Evolutionary conservation across 441 rosid species (phyloP).

Genomic region (Melastoma candidum): DNA sequence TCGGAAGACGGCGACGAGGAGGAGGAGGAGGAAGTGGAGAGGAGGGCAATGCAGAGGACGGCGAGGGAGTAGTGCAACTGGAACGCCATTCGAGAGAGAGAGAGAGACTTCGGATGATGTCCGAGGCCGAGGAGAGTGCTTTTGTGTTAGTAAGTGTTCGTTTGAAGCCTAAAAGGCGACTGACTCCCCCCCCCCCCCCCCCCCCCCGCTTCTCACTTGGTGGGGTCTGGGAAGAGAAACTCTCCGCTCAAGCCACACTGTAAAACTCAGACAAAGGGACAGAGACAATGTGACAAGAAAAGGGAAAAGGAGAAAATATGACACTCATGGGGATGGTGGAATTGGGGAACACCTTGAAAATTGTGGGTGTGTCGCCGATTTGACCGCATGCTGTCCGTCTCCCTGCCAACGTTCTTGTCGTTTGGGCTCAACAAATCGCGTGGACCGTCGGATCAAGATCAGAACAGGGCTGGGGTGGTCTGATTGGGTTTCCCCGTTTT

Average conservation of each 20-base stretch:
- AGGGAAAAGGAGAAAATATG: conserved; percentile 4
- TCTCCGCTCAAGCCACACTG: conserved; percentile 3
- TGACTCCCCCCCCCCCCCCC: too few species aligned
- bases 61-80: conserved; percentile 13
- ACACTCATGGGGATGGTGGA: conserved; percentile 3
- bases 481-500: too few species aligned
- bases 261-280: conserved; percentile 6
- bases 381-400: not conserved
- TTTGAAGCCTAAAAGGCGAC: too few species aligned
- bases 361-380: conserved; percentile 29
- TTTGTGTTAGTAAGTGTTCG: too few species aligned
- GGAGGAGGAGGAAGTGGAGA: conserved; percentile 1
- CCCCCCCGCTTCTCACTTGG: too few species aligned
- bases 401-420: too few species aligned
- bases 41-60: conserved; percentile 7
- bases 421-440: too few species aligned
- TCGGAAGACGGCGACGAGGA: conserved; percentile 41
- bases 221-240: too few species aligned
- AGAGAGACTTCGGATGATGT: conserved; percentile 22
- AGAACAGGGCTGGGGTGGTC: too few species aligned
- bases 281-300: conserved; percentile 3
- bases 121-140: too few species aligned
- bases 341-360: conserved; percentile 31
- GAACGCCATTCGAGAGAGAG: conserved; percentile 19
- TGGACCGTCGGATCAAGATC: too few species aligned